These are phyloP conservation scores for Moesziomyces sp. DNA, from an alignment of 1,284 basidiomycete genomes.

Conservation along the genomic window DNA sequence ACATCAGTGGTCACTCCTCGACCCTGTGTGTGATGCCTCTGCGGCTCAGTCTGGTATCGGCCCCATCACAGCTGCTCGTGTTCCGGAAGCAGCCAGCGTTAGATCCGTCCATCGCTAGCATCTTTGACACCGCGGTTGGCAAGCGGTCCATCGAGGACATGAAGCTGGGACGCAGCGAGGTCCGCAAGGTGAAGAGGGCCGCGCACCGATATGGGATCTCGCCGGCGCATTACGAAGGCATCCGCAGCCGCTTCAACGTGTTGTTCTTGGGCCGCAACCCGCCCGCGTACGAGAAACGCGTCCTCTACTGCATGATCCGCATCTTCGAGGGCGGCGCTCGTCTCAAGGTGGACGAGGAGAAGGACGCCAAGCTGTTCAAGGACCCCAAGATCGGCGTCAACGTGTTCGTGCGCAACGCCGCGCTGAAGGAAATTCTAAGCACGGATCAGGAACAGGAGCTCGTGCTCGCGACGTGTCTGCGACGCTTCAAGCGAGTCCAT, in stretches of 20 bases:
- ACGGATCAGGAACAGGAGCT: neutral
- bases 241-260: slow-evolving; percentile 36
- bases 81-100: slow-evolving; percentile 7
- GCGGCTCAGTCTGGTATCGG: slow-evolving; percentile 18
- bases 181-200: slow-evolving; percentile 19
- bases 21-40: slow-evolving; percentile 30
- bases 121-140: slow-evolving; percentile 15
- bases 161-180: slow-evolving; percentile 21
- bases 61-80: slow-evolving; percentile 10
- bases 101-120: slow-evolving; percentile 5
- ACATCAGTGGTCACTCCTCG: slow-evolving; percentile 4
- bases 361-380: slow-evolving; percentile 25
- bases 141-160: slow-evolving; percentile 17
- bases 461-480: slow-evolving; percentile 19
- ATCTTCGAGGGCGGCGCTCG: slow-evolving; percentile 40
- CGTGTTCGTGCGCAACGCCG: slow-evolving; percentile 31
- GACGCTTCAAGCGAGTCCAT: slow-evolving; percentile 34
- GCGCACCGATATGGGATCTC: slow-evolving; percentile 28
- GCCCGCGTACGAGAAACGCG: slow-evolving; percentile 27
- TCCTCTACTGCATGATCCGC: slow-evolving; percentile 23
- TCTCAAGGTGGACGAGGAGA: slow-evolving; percentile 3
- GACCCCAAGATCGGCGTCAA: slow-evolving; percentile 20
- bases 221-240: slow-evolving; percentile 13
- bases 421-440: slow-evolving; percentile 15
- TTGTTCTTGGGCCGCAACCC: slow-evolving; percentile 29